Evolutionary conservation across 495 filamentous ascomycete species (phyloP).

Genomic region (Neurospora terricola): DNA sequence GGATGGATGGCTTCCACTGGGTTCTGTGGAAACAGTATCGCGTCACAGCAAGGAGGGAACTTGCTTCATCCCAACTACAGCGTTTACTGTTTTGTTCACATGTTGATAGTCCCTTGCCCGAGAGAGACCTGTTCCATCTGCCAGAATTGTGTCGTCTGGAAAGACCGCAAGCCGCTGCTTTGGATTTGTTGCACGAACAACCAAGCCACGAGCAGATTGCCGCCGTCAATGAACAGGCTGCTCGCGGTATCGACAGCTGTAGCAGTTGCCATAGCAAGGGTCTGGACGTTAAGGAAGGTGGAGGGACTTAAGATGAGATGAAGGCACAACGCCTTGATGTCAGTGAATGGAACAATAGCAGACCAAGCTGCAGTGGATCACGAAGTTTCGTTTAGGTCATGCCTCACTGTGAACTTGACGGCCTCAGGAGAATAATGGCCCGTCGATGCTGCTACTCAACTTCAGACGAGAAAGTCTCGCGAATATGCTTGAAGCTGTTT

Average conservation of each 20-base stretch:
- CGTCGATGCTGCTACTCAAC: not conserved
- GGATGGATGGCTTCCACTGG: not conserved
- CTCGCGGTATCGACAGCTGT: too few species aligned
- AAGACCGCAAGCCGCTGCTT: not conserved
- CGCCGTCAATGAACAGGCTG: not conserved
- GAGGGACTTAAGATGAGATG: not conserved
- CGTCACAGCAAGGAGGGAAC: not conserved
- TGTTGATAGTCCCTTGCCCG: not conserved
- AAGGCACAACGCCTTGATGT: not conserved
- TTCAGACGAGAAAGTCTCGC: not conserved
- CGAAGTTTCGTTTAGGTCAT: not conserved
- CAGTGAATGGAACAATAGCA: not conserved
- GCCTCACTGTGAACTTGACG: not conserved
- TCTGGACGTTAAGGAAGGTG: not conserved
- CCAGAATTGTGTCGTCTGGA: not conserved
- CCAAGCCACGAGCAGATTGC: not conserved
- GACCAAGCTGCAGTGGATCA: not conserved
- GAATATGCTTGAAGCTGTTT: not conserved
- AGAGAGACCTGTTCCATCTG: not conserved
- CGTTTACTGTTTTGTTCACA: not conserved
- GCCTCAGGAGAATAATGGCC: not conserved
- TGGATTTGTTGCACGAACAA: not conserved
- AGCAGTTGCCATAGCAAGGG: not conserved
- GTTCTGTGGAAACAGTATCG: not conserved
- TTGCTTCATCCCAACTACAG: not conserved